Base-by-base conservation (phyloP, 2,329 filamentous ascomycete species). In the Xylariomycetidae sp. region DNA sequence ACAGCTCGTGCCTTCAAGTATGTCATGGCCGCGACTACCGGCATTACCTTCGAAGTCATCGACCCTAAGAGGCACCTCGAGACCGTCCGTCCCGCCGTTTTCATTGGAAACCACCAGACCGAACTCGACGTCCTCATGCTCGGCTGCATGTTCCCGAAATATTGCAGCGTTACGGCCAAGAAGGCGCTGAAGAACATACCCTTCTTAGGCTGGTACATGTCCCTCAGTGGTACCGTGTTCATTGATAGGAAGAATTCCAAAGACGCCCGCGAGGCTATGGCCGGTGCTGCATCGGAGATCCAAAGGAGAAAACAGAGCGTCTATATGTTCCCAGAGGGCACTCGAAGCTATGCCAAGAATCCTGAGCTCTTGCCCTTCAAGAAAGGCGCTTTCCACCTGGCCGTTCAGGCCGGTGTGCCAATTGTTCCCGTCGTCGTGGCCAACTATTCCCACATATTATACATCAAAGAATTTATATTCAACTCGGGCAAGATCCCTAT, bases 311-410 rank as follows among this genome's bases (percentile, higher is more conserved):
- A 67, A 44, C 85, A 89, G 68, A 85, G 75, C 61, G 85, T 90
- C 49, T 90, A 80, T 67, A 88, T 90, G 66, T 90, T 90, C 62
- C 84, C 85, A 38, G 92, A 98, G 66, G 92, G 92, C 31, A 98
- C 92, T 2, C 77, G 92, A 47, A 94, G 86, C 58, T 95, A 97
- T 65, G 74, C 85, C 37, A 78, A 83, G 50, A 81, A 89, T 34
- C 85, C 92, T 2, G 77, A 74, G 38, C 66, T 98, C 51, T 69
- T 97, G 34, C 86, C 88, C n/a, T 98, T 97, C 73, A 98, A 98
- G 68, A 98, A 98, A 70, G 92, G 92, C 39, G 92, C 90, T 29
- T 98, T 98, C 64, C 90, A 98, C 61, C 74, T 98, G 20, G 92
- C 92, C 28, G 78, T 98, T 14, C 86, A 97, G 69, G 90, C 90